Percentiles rank a stretch among this genome's conserved stretches.
Evolutionary conservation across 192 early-diverging fungal genomes (phyloP).

Genomic region (Coemansia sp.): DNA sequence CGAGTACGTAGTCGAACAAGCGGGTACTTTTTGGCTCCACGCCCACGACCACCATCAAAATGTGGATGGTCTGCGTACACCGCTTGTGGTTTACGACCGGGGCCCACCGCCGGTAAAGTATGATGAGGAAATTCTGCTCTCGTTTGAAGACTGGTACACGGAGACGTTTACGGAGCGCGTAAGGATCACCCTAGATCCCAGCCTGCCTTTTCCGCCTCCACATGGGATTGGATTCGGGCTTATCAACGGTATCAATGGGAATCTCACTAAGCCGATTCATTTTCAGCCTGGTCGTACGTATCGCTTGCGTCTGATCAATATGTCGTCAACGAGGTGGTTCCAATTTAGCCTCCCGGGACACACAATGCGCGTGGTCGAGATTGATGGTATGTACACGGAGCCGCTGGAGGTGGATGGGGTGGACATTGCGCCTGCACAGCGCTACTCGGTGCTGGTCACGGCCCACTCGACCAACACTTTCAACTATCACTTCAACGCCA

Average conservation of each 20-base stretch:
- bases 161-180: constrained; percentile 57
- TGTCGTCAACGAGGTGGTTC: constrained; percentile 66
- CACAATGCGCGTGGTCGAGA: constrained; percentile 72
- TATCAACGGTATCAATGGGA: constrained; percentile 49
- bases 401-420: constrained; percentile 57
- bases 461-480: constrained; percentile 56
- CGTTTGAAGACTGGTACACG: constrained; percentile 72
- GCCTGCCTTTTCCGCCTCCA: constrained; percentile 58
- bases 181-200: constrained; percentile 50
- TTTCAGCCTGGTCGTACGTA: constrained; percentile 76
- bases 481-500: constrained; percentile 70
- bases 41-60: constrained; percentile 69
- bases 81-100: constrained; percentile 67
- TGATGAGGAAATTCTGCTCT: constrained; percentile 64
- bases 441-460: constrained; percentile 77
- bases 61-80: constrained; percentile 71
- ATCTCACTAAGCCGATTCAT: constrained; percentile 48
- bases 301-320: constrained; percentile 77
- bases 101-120: constrained; percentile 54
- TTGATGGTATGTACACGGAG: constrained; percentile 67
- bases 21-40: constrained; percentile 85
- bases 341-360: constrained; percentile 75
- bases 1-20: constrained; percentile 60
- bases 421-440: constrained; percentile 67
- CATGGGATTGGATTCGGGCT: constrained; percentile 56